Evolutionary conservation across 805 yeast species (phyloP).

Genomic region (Nakazawaea siamensis): DNA sequence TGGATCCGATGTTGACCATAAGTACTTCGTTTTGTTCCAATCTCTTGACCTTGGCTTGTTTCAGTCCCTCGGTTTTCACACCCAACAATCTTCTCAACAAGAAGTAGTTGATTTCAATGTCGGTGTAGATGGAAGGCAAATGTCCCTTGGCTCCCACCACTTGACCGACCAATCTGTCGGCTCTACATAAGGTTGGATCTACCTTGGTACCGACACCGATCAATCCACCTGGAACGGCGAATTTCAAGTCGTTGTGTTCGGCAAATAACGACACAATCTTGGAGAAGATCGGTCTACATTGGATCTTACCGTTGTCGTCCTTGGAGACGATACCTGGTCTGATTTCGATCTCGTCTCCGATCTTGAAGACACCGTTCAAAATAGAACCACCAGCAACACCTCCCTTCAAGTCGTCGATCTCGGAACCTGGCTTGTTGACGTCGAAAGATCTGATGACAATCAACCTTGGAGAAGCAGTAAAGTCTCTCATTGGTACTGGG

Average conservation of each 20-base stretch:
- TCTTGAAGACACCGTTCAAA: conserved; percentile 90
- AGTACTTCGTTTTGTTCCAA: conserved; percentile 90
- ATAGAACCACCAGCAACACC: conserved; percentile 99
- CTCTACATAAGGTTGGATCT: conserved; percentile 98
- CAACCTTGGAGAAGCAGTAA: conserved; percentile 85
- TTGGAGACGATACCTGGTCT: conserved; percentile 99
- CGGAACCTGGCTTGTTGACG: conserved; percentile 98
- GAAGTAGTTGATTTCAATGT: conserved; percentile 95
- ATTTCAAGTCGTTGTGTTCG: conserved; percentile 94
- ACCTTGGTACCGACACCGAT: conserved; percentile 99
- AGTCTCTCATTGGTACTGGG: conserved; percentile 96
- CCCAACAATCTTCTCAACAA: conserved; percentile 93
- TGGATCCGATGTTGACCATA: conserved; percentile 98
- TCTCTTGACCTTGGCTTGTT: conserved; percentile 94
- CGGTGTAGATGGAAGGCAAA: conserved; percentile 93
- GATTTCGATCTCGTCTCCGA: conserved; percentile 97
- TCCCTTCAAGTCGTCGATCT: conserved; percentile 93
- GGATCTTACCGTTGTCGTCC: conserved; percentile 80
- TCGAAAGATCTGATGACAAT: conserved; percentile 98
- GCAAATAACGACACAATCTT: conserved; percentile 92
- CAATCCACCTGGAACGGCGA: conserved; percentile 99
- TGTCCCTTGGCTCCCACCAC: conserved; percentile 97
- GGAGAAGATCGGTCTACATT: conserved; percentile 93
- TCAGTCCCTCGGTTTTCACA: conserved; percentile 96
- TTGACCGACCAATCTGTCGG: conserved; percentile 98